Evolutionary conservation across 108 stramenopile species (phyloP).

Genomic region (Ochromonas danica): DNA sequence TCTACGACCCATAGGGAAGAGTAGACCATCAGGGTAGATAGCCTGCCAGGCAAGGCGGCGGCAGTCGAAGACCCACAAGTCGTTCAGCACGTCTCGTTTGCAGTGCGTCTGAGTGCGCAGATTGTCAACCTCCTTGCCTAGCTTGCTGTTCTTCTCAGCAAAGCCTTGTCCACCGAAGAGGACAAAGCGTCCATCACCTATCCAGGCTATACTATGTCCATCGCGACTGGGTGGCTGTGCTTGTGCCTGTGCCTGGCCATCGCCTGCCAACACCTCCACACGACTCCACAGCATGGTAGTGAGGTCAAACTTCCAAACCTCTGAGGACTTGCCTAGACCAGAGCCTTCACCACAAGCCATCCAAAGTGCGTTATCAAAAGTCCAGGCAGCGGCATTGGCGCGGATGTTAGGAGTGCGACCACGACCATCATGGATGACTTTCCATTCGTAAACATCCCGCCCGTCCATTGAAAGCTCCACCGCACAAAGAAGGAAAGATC

Average conservation of each 20-base stretch:
- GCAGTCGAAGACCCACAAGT: slow-evolving; percentile 7
- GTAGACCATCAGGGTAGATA: slow-evolving; percentile 1
- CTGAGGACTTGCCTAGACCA: slow-evolving; percentile 4
- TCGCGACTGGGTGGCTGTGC: background rate
- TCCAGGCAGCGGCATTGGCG: background rate
- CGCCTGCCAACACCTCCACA: background rate
- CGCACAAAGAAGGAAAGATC: no score
- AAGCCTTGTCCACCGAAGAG: slow-evolving; percentile 22
- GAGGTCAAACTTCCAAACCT: slow-evolving; percentile 4
- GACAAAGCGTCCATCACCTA: background rate
- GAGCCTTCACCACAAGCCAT: background rate
- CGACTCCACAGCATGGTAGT: background rate
- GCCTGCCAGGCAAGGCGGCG: background rate
- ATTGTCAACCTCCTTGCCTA: background rate
- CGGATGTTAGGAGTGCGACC: background rate
- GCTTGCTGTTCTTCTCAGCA: background rate
- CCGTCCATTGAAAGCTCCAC: background rate
- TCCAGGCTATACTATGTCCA: background rate
- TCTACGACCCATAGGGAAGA: slow-evolving; percentile 3
- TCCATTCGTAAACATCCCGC: background rate
- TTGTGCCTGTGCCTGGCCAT: background rate
- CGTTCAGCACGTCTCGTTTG: background rate
- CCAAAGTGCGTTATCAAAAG: background rate
- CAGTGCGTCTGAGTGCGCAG: background rate
- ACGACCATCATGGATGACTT: background rate